Evolutionary conservation across 768 basidiomycete species (phyloP).

Genomic region (Nidularia pulvinata): DNA sequence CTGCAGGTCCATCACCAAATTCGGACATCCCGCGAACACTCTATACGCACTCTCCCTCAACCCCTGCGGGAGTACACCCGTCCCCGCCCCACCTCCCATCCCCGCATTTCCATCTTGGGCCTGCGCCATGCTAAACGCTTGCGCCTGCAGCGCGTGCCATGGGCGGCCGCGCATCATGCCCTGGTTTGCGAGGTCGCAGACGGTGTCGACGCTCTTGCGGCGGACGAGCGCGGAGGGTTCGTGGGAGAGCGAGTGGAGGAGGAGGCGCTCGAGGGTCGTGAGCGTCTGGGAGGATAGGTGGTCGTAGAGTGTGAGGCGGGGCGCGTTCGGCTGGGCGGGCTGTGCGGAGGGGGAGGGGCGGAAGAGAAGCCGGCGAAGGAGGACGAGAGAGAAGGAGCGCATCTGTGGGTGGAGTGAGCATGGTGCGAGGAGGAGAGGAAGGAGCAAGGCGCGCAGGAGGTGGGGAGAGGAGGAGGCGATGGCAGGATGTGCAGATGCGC

Average conservation of each 20-base stretch:
- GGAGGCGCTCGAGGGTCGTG: slow-evolving; percentile 66
- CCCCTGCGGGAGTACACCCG: slow-evolving; percentile 15
- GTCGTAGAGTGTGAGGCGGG: slow-evolving; percentile 72
- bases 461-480: neutral
- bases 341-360: slow-evolving; percentile 32
- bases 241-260: slow-evolving; percentile 67
- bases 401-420: slow-evolving; percentile 43
- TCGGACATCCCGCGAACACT: slow-evolving; percentile 74
- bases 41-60: slow-evolving; percentile 65
- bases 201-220: slow-evolving; percentile 72
- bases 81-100: slow-evolving; percentile 10
- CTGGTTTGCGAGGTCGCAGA: slow-evolving; percentile 75
- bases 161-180: slow-evolving; percentile 75
- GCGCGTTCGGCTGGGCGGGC: slow-evolving; percentile 14
- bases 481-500: neutral
- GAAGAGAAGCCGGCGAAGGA: slow-evolving; percentile 79
- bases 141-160: slow-evolving; percentile 81
- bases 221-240: slow-evolving; percentile 62
- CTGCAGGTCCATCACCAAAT: slow-evolving; percentile 76
- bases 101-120: slow-evolving; percentile 4
- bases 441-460: neutral
- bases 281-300: slow-evolving; percentile 69
- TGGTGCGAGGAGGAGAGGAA: neutral
- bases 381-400: slow-evolving; percentile 83
- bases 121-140: slow-evolving; percentile 67